Conservation (phyloP, 352 stramenopile species). For the Phytophthora vignae region DNA sequence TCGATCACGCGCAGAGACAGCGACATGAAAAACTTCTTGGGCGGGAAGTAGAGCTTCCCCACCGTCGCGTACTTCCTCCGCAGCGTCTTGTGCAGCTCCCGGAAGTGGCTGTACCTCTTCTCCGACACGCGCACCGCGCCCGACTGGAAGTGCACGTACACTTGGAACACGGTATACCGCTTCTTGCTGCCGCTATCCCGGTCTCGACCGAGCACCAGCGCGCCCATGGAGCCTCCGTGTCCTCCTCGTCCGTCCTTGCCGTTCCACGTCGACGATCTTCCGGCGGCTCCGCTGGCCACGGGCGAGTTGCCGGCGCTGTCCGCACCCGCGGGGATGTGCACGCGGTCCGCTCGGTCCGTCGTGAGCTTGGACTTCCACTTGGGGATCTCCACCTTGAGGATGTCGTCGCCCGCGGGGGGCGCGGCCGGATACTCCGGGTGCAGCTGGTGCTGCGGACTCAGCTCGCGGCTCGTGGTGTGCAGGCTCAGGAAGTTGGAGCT, state of each 20-base stretch:
- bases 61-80: conserved; percentile 83
- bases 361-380: conserved; percentile 66
- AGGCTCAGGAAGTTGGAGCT: conserved; percentile 32
- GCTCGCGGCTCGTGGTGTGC: conserved; percentile 33
- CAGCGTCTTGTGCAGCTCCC: conserved; percentile 83
- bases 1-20: conserved; percentile 90
- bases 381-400: conserved; percentile 80
- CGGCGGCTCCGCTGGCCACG: conserved; percentile 21
- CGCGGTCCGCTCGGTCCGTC: conserved; percentile 54
- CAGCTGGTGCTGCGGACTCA: conserved; percentile 41
- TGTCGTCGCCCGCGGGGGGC: conserved; percentile 55
- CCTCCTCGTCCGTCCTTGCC: conserved; percentile 49
- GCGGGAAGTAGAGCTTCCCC: conserved; percentile 85
- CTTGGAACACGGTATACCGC: conserved; percentile 81
- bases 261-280: conserved; percentile 59
- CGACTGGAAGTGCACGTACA: conserved; percentile 82
- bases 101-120: conserved; percentile 88
- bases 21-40: conserved; percentile 90
- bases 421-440: conserved; percentile 44
- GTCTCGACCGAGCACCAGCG: conserved; percentile 34
- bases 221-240: conserved; percentile 49
- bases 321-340: conserved; percentile 35
- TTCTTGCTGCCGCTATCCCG: conserved; percentile 52
- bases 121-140: conserved; percentile 64
- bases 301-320: conserved; percentile 49